Evolutionary conservation across 805 yeast genomes (phyloP), one percentile per base, ranked within the genome.

Genomic region (Naumovozyma baii): DNA sequence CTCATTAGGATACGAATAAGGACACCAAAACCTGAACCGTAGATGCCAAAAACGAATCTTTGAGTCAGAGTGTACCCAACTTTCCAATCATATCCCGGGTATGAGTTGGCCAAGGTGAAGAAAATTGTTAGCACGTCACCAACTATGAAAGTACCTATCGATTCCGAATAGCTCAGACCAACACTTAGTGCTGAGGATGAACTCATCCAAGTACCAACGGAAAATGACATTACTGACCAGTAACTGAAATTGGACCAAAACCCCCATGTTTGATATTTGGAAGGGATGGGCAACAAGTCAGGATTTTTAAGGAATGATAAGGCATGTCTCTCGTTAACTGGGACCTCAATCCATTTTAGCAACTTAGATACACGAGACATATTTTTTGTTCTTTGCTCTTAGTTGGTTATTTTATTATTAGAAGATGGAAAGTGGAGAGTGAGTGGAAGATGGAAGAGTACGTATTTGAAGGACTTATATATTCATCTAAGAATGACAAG

Each of bases 61-160:
- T 66, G 72, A 12, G 65, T 54, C 15, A 69, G 39, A 1, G 75
- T 67, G 47, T 59, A 69, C 5, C 73, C 73, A 34, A 69, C 63
- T 51, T 70, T 75, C 57, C 66, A 72, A 36, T 68, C 64, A 9
- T 57, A 50, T 22, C 78, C 78, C 1, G 69, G 72, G 38, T 58
- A 63, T n/a, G 73, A 66, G 49, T 70, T 71, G 10, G 69, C 61
- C 31, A 68, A 45, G 5, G 76, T 68, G 38, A 66, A 62, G 4
- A 57, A 13, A 30, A 67, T 55, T n/a, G 73, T 68, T 13, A 73
- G 42, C 4, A 66, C 44, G 48, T 71, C 72, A 19, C 72, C 76
- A 17, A 73, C 42, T 25, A 67, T 58, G 32, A 63, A 62, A n/a
- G 66, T 62, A 9, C 69, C 68, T 52, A 73, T 63, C 4, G 70